Evolutionary conservation across 208 protist species (phyloP), one percentile per base, ranked within the genome.

Genomic region (Crithidia bombi): DNA sequence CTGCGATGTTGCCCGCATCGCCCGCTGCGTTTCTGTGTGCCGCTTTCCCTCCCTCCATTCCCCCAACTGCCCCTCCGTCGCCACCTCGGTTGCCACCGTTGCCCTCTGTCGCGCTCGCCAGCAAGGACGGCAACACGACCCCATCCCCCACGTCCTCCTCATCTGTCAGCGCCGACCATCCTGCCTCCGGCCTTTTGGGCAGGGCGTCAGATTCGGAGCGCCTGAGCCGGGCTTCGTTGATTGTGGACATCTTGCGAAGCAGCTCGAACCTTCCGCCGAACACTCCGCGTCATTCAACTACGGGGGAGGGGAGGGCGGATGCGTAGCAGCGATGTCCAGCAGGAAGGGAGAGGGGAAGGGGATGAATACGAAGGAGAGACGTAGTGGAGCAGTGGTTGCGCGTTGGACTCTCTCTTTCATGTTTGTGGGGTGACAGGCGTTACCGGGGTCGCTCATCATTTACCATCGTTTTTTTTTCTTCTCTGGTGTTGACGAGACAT

Each of bases 181-280:
- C n/a, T 2, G 32, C 47, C 2, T 7, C 23, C 3, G 38, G 38
- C 28, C 32, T 58, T 58, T 36, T 69, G 1, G 63, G 49, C 12
- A 25, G 15, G 1, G 33, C 38, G 49, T 46, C 51, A 2, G 63
- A 57, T 2, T 32, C 41, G 4, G 70, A 75, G 52, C n/a, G 54
- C 1, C 23, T 69, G 35, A 41, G 62, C 3, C 51, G 69, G 54
- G 51, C 62, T 25, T 64, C 52, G n/a, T 35, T 69, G 32, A 23
- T 69, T 32, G 35, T 69, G 15, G 70, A 69, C 55, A 58, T 69
- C 12, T 57, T 75, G n/a, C 43, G 32, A 14, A 14, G 54, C 33
- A 54, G 33, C 43, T 28, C 54, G 7, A 11, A 14, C 0, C 30
- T 25, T 25, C 49, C n/a, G 4, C 41, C 39, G 15, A n/a, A 32